Base-by-base conservation (phyloP, 139 green algal species). In the Volvox reticuliferus region DNA sequence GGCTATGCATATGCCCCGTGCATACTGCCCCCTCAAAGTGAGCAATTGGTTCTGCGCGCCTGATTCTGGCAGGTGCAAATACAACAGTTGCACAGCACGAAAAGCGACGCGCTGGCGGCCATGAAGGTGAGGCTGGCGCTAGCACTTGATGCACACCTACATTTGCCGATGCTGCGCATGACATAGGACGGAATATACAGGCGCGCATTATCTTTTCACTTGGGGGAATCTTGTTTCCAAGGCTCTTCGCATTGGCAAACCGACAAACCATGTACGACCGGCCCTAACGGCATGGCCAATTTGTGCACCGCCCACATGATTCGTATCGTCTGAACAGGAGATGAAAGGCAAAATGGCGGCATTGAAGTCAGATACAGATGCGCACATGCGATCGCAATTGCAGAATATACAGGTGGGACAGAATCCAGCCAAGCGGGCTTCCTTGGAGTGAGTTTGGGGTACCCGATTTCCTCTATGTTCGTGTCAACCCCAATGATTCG, bases 51-150 rank as follows among this genome's bases (percentile, higher is more conserved):
- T 28, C 65, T 12, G 21, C 71, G 26, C 71, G 71, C 35, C 36
- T 36, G 50, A 61, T 5, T 28, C 12, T 20, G 82, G 68, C 91
- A 93, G 79, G 44, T 65, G 16, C 35, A 44, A 62, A 78, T 71
- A 1, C 50, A 91, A 22, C 88, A 92, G 88, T 69, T 94, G 65
- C 67, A 86, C 21, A 65, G 36, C 28, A 86, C 91, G 19, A 92
- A 84, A 68, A 80, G 83, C 37, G 78, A 91, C 26, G 65, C 65
- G 35, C 62, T 88, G 26, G 67, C 68, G 24, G 83, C 83, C 17
- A 80, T 89, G 83, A 89, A 80, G 83, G 83, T 89, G 84, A 36
- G 50, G 24, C 68, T 28, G 22, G 13, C 68, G 68, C 68, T 76
- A 76, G 13, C 68, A 13, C 68, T 33, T 33, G 22, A 76, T 76